These are phyloP conservation scores for Punica granatum DNA, from an alignment of 345 rosid genomes.

Conservation along the genomic window DNA sequence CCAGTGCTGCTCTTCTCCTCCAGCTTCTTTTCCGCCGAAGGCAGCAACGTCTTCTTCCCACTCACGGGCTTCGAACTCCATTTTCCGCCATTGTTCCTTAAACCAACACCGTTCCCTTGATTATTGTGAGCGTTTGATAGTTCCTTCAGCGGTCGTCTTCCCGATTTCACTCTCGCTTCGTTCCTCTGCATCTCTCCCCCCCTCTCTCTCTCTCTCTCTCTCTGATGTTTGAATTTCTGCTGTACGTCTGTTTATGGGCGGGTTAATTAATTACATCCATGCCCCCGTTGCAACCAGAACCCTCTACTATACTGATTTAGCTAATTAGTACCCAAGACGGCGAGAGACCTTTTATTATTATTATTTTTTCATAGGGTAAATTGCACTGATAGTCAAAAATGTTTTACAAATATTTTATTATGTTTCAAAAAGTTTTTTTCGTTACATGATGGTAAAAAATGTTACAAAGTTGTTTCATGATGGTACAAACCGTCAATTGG, in stretches of 20 bases:
- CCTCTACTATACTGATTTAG: too few relatives aligned
- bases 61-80: slow-evolving; percentile 20
- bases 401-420: too few relatives aligned
- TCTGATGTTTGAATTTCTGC: slow-evolving; percentile 10
- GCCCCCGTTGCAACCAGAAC: too few relatives aligned
- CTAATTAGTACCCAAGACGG: too few relatives aligned
- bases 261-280: too few relatives aligned
- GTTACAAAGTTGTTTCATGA: too few relatives aligned
- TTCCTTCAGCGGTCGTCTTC: slow-evolving; percentile 30
- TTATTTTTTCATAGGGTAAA: too few relatives aligned
- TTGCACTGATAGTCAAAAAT: too few relatives aligned
- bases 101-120: neutral
- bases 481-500: too few relatives aligned
- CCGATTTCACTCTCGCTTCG: slow-evolving; percentile 24
- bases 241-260: neutral
- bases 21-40: slow-evolving; percentile 10
- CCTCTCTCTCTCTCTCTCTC: slow-evolving; percentile 2
- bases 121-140: slow-evolving; percentile 17
- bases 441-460: too few relatives aligned
- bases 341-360: too few relatives aligned
- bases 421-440: too few relatives aligned
- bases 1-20: slow-evolving; percentile 1
- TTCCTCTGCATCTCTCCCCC: slow-evolving; percentile 26
- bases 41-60: slow-evolving; percentile 14
- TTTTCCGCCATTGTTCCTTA: slow-evolving; percentile 7